These are phyloP conservation scores for Scheffersomyces lignicola DNA, from an alignment of 1,139 yeast genomes.

Conservation along the genomic window DNA sequence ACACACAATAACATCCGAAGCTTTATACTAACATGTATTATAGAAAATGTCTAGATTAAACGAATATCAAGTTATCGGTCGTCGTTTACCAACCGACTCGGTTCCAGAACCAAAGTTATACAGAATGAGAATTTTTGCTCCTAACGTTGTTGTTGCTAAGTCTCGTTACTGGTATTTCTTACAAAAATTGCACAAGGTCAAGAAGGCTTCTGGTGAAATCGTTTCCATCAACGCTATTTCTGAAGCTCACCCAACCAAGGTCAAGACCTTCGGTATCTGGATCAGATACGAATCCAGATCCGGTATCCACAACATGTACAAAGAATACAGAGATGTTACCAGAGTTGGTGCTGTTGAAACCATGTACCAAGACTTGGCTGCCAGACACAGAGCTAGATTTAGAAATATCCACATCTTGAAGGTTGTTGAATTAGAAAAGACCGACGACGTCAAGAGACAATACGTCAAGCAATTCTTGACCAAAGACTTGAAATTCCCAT, in stretches of 20 bases:
- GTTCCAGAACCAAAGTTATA: constrained; percentile 99
- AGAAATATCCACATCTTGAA: constrained; percentile 97
- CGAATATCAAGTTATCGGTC: constrained; percentile 99
- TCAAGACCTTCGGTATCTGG: constrained; percentile 99
- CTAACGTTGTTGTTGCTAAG: constrained; percentile 98
- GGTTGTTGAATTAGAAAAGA: constrained; percentile 98
- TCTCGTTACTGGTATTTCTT: constrained; percentile 99
- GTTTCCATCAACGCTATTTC: constrained; percentile 88
- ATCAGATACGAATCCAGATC: constrained; percentile 99
- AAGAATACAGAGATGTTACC: constrained; percentile 98
- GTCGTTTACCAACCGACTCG: constrained; percentile 98
- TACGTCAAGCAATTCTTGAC: constrained; percentile 96
- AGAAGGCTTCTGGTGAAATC: constrained; percentile 99
- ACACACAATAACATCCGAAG: neutral
- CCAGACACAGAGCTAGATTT: constrained; percentile 99
- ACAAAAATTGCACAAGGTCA: constrained; percentile 98
- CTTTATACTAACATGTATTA: constrained; percentile 1
- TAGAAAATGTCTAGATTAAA: constrained; percentile 78
- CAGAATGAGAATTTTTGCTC: constrained; percentile 99
- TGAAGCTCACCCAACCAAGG: constrained; percentile 98
- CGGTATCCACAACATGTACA: constrained; percentile 99
- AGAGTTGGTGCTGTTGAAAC: constrained; percentile 99
- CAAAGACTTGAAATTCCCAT: constrained; percentile 98
- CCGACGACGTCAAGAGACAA: constrained; percentile 98
- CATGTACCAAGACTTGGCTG: constrained; percentile 99